Conservation (phyloP, 208 protist genomes). For the Trypanosoma rangeli region DNA sequence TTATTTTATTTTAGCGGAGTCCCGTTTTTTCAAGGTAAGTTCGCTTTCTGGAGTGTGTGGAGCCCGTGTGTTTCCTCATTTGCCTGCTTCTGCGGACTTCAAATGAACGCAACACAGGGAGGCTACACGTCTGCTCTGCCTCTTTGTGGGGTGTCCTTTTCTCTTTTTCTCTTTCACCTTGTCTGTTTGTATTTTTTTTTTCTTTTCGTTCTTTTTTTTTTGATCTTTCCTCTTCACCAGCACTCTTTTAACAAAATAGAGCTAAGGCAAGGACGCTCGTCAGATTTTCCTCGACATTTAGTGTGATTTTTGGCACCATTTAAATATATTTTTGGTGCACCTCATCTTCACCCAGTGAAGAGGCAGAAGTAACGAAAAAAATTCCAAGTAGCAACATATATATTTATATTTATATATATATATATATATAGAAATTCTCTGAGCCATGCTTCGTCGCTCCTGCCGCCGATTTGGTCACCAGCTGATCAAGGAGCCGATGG, state of each 20-base stretch:
- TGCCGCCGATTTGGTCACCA: slow-evolving; percentile 68
- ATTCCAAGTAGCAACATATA: slow-evolving; percentile 9
- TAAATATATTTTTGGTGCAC: slow-evolving; percentile 4
- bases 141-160: slow-evolving; percentile 2
- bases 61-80: too few relatives aligned
- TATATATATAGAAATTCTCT: slow-evolving; percentile 20
- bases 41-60: too few relatives aligned
- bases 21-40: too few relatives aligned
- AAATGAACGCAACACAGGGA: too few relatives aligned
- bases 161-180: slow-evolving; percentile 18
- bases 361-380: slow-evolving; percentile 3
- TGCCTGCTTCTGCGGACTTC: too few relatives aligned
- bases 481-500: slow-evolving; percentile 89
- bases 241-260: not conserved
- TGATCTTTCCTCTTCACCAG: not conserved
- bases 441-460: slow-evolving; percentile 61
- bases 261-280: not conserved
- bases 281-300: not conserved
- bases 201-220: not conserved
- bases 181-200: not conserved
- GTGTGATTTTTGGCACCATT: not conserved
- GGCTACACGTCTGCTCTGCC: not conserved
- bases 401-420: slow-evolving; percentile 25
- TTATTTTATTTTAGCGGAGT: too few relatives aligned
- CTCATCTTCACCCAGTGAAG: slow-evolving; percentile 7